Evolutionary conservation across 495 filamentous ascomycete species (phyloP), one percentile per base, ranked within the genome.

Genomic region (Penicillium lagena): DNA sequence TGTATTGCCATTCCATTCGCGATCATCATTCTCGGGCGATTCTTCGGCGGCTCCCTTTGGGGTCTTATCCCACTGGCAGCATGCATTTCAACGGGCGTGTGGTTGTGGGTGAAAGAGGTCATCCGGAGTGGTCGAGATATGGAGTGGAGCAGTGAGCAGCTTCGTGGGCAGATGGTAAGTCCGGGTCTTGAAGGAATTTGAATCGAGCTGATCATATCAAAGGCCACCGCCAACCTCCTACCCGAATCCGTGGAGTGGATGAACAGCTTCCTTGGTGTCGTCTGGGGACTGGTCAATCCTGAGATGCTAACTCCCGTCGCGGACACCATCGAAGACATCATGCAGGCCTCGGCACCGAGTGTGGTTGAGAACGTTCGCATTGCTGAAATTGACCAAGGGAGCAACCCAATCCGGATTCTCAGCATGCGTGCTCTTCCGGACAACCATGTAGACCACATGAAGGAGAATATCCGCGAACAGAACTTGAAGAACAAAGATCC

Each of bases 171-270:
- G 64, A 88, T 77, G 10, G 90, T 86, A 50, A 58, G 83, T 47
- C 27, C 7, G 39, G 14, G 9, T 32, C 28, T 29, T 1, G 22
- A 22, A 13, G 22, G 10, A 6, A 27, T 7, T 2, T 34, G 32
- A 34, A 34, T 34, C 1, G 7, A 34, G 10, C 10, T 12, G n/a
- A 34, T 6, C 22, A 22, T 22, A 37, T 12, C 37, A 12, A 38
- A 82, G 77, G 82, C 83, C 13, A 83, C 79, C 29, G 85, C 83
- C 28, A 96, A 96, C 51, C 69, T 97, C 5, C 83, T 97, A 9
- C 91, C 91, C 0, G 91, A 96, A 63, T 91, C 86, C 1, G 90
- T 95, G 4, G 86, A 89, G 67, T 96, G 91, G 91, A 81, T 97
- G 79, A 96, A 97, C 59, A 88, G 81, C 1, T 76, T 93, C 32